Percentiles rank a stretch among this genome's conserved stretches.
phyloP scores from a whole-genome alignment of 2,329 filamentous ascomycete species.

The Gliomastix tumulicola region DNA sequence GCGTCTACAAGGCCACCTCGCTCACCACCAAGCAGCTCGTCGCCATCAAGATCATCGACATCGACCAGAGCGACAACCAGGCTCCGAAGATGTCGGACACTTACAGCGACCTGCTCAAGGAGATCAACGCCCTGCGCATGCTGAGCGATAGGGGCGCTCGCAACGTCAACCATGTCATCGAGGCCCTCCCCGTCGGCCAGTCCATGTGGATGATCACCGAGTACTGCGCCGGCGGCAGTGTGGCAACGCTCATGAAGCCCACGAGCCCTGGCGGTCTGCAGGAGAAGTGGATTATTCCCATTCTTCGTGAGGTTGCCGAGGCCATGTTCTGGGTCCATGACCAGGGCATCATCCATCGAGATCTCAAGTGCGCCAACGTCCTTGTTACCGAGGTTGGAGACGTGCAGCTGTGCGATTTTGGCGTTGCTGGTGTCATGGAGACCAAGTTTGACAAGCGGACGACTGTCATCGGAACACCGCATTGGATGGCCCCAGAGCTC shows the following conservation, averaged over 20 bases:
- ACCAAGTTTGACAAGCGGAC: conserved; percentile 69
- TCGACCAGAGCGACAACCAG: conserved; percentile 67
- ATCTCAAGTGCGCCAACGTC: conserved; percentile 74
- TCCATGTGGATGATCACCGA: conserved; percentile 86
- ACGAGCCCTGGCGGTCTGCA: conserved; percentile 57
- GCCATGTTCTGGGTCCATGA: conserved; percentile 62
- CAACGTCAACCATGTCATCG: conserved; percentile 77
- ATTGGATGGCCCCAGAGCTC: conserved; percentile 83
- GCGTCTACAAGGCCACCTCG: conserved; percentile 61
- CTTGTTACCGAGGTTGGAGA: conserved; percentile 69
- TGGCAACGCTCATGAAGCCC: conserved; percentile 66
- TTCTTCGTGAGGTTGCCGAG: conserved; percentile 58
- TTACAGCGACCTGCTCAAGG: conserved; percentile 63
- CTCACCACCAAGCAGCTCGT: conserved; percentile 47
- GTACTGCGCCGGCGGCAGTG: conserved; percentile 78
- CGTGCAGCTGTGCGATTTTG: conserved; percentile 80
- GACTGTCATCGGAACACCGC: conserved; percentile 74
- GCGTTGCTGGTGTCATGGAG: conserved; percentile 73
- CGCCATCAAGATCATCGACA: conserved; percentile 77
- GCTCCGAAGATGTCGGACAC: conserved; percentile 60
- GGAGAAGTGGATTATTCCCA: conserved; percentile 64
- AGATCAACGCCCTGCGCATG: conserved; percentile 62
- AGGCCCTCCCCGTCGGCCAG: conserved; percentile 69
- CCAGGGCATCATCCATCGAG: conserved; percentile 63
- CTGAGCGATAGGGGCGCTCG: conserved; percentile 67